Base-by-base conservation (phyloP, 192 early-diverging fungal species). In the Coemansia umbellata region DNA sequence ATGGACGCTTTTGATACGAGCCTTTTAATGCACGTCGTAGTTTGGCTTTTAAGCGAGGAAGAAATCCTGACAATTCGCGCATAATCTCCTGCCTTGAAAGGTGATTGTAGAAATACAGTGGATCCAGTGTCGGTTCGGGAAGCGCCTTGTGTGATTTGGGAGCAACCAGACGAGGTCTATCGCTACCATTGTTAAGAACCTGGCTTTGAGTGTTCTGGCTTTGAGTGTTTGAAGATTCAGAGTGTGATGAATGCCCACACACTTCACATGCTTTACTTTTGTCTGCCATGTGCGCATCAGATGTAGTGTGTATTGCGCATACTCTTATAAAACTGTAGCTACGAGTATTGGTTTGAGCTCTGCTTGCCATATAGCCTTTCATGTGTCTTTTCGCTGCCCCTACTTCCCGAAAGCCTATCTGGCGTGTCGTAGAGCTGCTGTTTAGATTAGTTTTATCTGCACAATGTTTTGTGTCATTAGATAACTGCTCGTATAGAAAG, bases 1-100 rank as follows among this genome's bases (percentile, higher is more conserved):
- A 90, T 0, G 86, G 86, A 5, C 86, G 80, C 58, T 84, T 84
- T 45, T 82, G 80, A 23, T 83, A 75, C 71, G 85, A 63, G 4
- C 72, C 72, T 43, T 74, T 87, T 19, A 90, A 43, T 3, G 79
- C 70, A 11, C 80, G 70, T 41, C 85, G 79, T 14, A 86, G 47
- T 14, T 82, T 79, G 18, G 84, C 77, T 42, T 80, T 72, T n/a
- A 85, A 50, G 8, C 87, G 64, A 13, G 81, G 80, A 35, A 84
- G 72, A 51, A 84, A 85, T 18, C 74, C 81, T 0, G 76, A 69
- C 21, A 85, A 63, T 22, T 79, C 78, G 14, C 80, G 75, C 37
- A 90, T 40, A 2, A 90, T 63, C 50, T 82, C 82, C 10, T 65
- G 57, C 8, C 58, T 27, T 14, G 63, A 47, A 0, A 44, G 32